A percentile compares a stretch with the other conserved stretches of the same genome.
These are phyloP conservation scores for Straminergon stramineum DNA, from an alignment of 225 moss, liverwort and hornwort species.

Conservation along the genomic window DNA sequence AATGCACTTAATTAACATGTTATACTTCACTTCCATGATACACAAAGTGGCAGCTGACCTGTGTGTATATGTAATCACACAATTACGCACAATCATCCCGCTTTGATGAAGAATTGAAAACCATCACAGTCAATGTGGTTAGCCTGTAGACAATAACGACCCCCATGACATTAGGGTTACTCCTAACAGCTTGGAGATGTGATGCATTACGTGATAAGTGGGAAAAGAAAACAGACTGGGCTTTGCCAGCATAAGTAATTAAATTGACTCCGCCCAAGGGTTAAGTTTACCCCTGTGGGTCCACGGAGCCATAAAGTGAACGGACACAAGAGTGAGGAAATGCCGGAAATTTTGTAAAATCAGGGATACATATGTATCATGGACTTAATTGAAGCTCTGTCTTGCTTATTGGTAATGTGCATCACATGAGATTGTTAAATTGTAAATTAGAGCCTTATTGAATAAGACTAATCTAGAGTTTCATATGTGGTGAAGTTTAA, in stretches of 20 bases:
- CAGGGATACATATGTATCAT: too few relatives aligned
- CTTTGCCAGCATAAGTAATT: accelerated
- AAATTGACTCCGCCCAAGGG: background rate
- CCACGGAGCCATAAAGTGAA: background rate
- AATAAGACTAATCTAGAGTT: background rate
- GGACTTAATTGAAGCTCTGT: background rate
- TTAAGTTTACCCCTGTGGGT: background rate
- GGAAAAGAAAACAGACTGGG: background rate
- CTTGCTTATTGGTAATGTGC: background rate
- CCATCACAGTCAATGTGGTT: background rate
- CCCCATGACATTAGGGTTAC: background rate
- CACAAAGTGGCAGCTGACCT: background rate
- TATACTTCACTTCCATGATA: background rate
- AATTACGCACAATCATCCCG: background rate
- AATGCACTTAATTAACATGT: background rate
- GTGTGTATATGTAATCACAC: background rate
- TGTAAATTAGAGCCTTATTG: background rate
- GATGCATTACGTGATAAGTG: background rate
- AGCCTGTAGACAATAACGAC: background rate
- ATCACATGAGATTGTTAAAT: background rate
- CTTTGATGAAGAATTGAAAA: background rate
- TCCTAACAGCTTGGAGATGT: background rate
- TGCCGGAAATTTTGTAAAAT: background rate
- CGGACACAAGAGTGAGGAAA: accelerated
- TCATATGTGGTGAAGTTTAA: background rate